Evolutionary conservation across 2,329 filamentous ascomycete genomes (phyloP).

Genomic region (Fusarium tricinctum): DNA sequence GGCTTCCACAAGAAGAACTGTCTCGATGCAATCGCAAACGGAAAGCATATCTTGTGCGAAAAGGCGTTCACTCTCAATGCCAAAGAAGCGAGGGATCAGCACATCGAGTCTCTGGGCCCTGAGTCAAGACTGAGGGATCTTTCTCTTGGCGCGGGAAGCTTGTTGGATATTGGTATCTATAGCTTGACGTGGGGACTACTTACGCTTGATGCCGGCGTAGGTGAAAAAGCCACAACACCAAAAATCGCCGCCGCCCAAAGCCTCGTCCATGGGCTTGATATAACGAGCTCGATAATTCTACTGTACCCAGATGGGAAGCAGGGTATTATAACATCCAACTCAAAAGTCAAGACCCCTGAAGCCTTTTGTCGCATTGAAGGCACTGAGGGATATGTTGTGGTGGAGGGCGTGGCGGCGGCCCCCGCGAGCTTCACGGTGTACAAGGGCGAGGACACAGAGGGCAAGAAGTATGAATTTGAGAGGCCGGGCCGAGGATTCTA

Average conservation of each 20-base stretch:
- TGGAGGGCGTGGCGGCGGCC: conserved; percentile 54
- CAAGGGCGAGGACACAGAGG: conserved; percentile 43
- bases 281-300: conserved; percentile 56
- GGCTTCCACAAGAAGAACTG: conserved; percentile 60
- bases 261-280: conserved; percentile 54
- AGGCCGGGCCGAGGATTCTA: conserved; percentile 57
- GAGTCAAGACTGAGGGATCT: conserved; percentile 56
- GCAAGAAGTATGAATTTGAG: conserved; percentile 56
- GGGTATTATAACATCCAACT: conserved; percentile 59
- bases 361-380: conserved; percentile 59
- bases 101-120: conserved; percentile 51
- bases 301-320: conserved; percentile 57
- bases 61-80: conserved; percentile 61
- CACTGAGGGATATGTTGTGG: conserved; percentile 54
- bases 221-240: conserved; percentile 48
- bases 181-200: conserved; percentile 58
- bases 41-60: conserved; percentile 62
- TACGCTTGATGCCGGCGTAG: conserved; percentile 51
- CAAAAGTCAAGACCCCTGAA: conserved; percentile 43
- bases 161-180: conserved; percentile 63
- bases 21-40: conserved; percentile 58
- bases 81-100: conserved; percentile 55
- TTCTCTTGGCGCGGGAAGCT: conserved; percentile 58
- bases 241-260: conserved; percentile 57
- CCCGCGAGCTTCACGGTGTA: conserved; percentile 56